Base-by-base conservation (phyloP, 352 stramenopile genomes). In the Phytophthora macrochlamydospora region DNA sequence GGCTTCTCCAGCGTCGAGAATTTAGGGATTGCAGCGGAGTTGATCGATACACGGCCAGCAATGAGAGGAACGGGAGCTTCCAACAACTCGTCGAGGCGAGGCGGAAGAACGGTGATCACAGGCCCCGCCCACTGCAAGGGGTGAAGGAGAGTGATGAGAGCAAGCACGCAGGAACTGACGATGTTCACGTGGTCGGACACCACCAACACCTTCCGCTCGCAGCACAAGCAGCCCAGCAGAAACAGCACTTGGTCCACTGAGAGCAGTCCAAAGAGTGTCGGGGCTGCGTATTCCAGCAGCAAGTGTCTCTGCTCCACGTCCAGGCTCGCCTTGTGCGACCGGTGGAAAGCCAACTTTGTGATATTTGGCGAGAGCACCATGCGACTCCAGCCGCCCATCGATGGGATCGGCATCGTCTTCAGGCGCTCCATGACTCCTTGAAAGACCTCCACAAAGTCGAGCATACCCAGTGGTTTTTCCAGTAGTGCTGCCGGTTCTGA, bases 231-330 rank as follows among this genome's bases (percentile, higher is more conserved):
- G 0, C 87, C 85, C 9, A 93, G 63, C 11, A 94, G 70, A 29
- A 94, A 91, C 1, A 93, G 68, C 31, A 94, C 80, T 57, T 93
- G 87, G 48, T 94, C 87, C 8, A 94, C 73, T 1, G 84, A 90
- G 2, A 94, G 78, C 37, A 91, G 51, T 2, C 83, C 82, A 56
- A 94, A 93, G 2, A 93, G 74, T 35, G 78, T 81, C 5, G 87
- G 81, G 0, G 84, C 83, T 28, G 84, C 85, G 38, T 92, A 94
- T 52, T 94, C 83, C 2, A 94, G 55, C 11, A 94, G 57, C 11
- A 93, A 66, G 58, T 83, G 78, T 7, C 83, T 77, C 29, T 82
- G 72, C 45, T 94, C 82, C 24, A 81, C 72, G 9, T 28, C 68
- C 13, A 89, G 51, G 51, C 59, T 88, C 32, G 83, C 65, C 31